These are phyloP conservation scores for Euphrasia confusa DNA, from an alignment of 257 asterid species.

Conservation along the genomic window DNA sequence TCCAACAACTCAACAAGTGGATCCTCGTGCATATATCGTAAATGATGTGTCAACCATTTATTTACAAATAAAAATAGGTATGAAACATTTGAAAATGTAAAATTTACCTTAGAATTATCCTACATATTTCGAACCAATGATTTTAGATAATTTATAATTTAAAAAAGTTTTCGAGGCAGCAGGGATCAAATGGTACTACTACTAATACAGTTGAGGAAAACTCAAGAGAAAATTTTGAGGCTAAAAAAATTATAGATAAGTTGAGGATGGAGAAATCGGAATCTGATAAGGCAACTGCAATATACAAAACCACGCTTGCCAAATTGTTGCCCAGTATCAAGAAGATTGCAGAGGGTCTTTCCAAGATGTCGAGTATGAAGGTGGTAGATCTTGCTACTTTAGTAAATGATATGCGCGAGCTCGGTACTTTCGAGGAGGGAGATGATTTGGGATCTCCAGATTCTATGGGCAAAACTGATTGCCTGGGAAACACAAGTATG, in stretches of 20 bases:
- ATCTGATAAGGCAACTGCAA: no score
- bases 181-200: background rate
- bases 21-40: no score
- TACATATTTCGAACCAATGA: no score
- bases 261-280: background rate
- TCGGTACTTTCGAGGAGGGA: background rate
- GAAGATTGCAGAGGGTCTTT: background rate
- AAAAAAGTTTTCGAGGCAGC: background rate
- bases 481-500: background rate
- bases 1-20: no score
- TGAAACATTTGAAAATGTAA: no score
- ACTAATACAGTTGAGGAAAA: background rate
- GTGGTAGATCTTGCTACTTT: background rate
- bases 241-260: background rate
- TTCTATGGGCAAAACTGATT: background rate
- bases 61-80: no score
- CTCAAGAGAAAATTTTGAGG: background rate
- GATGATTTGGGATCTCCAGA: no score
- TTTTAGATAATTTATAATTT: no score
- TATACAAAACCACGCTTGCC: background rate
- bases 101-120: no score
- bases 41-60: no score
- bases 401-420: background rate
- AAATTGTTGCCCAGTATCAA: background rate
- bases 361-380: background rate